phyloP scores from a whole-genome alignment of 108 stramenopile species.

The Skeletonema marinoi region DNA sequence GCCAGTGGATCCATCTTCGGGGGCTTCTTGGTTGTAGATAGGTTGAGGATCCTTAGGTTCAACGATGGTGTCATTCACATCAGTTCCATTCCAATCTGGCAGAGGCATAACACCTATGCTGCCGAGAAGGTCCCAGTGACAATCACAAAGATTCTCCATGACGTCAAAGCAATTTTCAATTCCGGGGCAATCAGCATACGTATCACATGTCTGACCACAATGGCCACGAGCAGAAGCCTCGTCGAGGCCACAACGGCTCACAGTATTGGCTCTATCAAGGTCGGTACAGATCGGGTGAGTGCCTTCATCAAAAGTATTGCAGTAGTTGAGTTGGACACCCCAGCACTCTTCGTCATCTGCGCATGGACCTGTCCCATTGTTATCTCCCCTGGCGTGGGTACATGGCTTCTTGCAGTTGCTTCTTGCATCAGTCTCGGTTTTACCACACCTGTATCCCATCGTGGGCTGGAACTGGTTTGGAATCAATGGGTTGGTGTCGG shows the following conservation, averaged over 20 bases:
- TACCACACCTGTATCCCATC: slow-evolving; percentile 40
- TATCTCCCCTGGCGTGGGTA: slow-evolving; percentile 12
- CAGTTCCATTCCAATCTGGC: neutral
- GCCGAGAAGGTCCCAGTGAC: slow-evolving; percentile 2
- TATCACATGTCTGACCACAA: slow-evolving; percentile 29
- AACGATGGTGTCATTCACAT: neutral
- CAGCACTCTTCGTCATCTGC: slow-evolving; percentile 38
- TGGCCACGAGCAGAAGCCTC: slow-evolving; percentile 42
- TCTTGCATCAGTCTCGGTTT: slow-evolving; percentile 37
- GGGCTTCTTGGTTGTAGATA: too few species aligned
- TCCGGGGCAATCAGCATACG: slow-evolving; percentile 23
- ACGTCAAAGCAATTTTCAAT: slow-evolving; percentile 31
- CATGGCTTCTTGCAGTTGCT: slow-evolving; percentile 41
- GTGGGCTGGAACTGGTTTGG: slow-evolving; percentile 21
- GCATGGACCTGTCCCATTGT: slow-evolving; percentile 13
- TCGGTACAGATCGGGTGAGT: slow-evolving; percentile 40
- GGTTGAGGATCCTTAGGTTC: neutral
- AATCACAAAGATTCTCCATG: slow-evolving; percentile 39
- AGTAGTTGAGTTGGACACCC: slow-evolving; percentile 49
- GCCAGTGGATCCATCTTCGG: too few species aligned
- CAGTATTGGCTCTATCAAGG: slow-evolving; percentile 25
- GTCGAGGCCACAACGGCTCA: slow-evolving; percentile 34
- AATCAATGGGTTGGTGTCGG: slow-evolving; percentile 13
- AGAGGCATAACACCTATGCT: neutral
- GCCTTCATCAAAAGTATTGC: slow-evolving; percentile 47